Conservation (phyloP, 306 rosid species). For the Malus asiatica region DNA sequence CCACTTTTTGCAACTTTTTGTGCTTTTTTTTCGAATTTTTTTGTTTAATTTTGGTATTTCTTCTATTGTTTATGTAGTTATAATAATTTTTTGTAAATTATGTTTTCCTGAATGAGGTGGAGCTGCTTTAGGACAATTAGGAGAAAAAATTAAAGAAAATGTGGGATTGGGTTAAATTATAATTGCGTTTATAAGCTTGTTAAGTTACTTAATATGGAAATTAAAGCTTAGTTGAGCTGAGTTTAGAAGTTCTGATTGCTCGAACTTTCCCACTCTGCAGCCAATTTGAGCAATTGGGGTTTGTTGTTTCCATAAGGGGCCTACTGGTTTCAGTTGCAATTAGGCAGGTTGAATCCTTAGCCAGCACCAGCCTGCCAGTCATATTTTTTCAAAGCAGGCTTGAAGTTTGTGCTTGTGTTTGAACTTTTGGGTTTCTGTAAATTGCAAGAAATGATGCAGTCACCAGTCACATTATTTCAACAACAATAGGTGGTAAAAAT, state of each 20-base stretch:
- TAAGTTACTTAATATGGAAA: background rate
- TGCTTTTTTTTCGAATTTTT: background rate
- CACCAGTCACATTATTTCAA: constrained; percentile 87
- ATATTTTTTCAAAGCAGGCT: too few relatives aligned
- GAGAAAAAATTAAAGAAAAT: constrained; percentile 11
- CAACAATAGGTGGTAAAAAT: constrained; percentile 94
- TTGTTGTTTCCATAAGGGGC: background rate
- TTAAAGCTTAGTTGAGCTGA: background rate
- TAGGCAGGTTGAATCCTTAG: too few relatives aligned
- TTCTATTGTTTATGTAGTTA: background rate
- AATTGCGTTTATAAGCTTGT: background rate
- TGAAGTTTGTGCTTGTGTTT: background rate
- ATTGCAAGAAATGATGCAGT: constrained; percentile 79
- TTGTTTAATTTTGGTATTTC: background rate
- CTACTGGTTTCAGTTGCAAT: background rate
- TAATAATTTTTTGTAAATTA: too few relatives aligned
- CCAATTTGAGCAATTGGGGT: too few relatives aligned
- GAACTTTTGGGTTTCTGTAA: constrained; percentile 8
- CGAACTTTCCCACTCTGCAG: too few relatives aligned
- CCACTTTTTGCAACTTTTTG: background rate
- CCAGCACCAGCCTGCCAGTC: too few relatives aligned
- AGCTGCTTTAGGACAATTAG: constrained; percentile 11
- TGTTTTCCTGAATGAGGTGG: background rate
- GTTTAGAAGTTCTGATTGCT: too few relatives aligned
- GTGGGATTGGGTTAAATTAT: constrained; percentile 25